These are phyloP conservation scores for Syzygium jambos DNA, from an alignment of 345 rosid species.

Conservation along the genomic window DNA sequence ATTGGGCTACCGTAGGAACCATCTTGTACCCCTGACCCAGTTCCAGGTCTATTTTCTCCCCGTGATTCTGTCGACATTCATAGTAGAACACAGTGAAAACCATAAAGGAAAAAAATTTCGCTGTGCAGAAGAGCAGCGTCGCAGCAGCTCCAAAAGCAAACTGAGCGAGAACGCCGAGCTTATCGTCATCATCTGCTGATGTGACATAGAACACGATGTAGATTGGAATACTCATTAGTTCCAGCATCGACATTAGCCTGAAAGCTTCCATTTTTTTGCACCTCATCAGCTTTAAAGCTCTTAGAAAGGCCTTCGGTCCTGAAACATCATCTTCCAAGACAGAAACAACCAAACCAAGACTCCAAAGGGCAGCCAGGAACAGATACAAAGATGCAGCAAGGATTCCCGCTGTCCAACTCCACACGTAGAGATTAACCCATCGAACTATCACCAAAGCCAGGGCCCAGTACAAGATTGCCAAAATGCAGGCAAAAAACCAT, in stretches of 20 bases:
- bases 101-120: not conserved
- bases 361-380: not conserved
- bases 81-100: constrained; percentile 4
- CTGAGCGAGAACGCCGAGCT: not conserved
- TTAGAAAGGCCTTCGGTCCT: not conserved
- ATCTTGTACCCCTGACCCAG: not conserved
- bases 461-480: not conserved
- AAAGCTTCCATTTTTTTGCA: constrained; percentile 2
- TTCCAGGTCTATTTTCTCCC: not conserved
- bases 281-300: not conserved
- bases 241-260: not conserved
- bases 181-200: constrained; percentile 1
- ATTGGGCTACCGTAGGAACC: not conserved
- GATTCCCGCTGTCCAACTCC: not conserved
- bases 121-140: not conserved
- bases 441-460: not conserved
- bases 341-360: constrained; percentile 1
- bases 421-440: not conserved
- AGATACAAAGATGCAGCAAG: not conserved
- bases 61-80: not conserved
- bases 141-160: constrained; percentile 3
- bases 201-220: not conserved
- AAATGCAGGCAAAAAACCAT: not conserved
- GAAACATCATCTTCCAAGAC: not conserved
- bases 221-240: not conserved